Evolutionary conservation across 441 rosid genomes (phyloP).

Genomic region (Capsella rubella): DNA sequence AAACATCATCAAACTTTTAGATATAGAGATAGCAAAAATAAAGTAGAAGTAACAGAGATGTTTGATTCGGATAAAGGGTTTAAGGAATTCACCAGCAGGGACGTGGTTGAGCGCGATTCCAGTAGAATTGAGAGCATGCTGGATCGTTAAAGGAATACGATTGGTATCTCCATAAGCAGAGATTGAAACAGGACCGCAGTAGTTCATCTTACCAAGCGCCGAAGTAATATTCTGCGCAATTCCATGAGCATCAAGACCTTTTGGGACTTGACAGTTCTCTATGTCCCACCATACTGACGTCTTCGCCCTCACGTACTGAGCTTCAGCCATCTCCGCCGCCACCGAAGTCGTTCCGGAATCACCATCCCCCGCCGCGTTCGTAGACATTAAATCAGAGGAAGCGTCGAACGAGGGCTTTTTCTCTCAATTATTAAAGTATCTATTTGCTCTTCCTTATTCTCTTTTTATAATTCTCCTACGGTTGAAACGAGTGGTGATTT

Average conservation of each 20-base stretch:
- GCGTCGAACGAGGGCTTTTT: neutral
- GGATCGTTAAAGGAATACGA: constrained; percentile 63
- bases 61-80: no score
- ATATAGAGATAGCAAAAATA: neutral
- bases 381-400: constrained; percentile 11
- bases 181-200: constrained; percentile 82
- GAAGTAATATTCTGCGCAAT: constrained; percentile 88
- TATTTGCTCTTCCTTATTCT: neutral
- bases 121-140: constrained; percentile 85
- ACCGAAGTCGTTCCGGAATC: neutral
- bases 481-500: neutral
- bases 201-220: constrained; percentile 73
- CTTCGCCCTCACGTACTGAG: constrained; percentile 71
- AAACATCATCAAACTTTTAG: neutral
- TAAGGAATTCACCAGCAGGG: constrained; percentile 67
- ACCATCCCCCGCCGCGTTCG: constrained; percentile 25
- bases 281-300: constrained; percentile 98
- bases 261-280: constrained; percentile 91
- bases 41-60: neutral
- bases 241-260: constrained; percentile 64
- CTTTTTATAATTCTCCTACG: neutral
- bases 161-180: constrained; percentile 90
- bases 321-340: constrained; percentile 55
- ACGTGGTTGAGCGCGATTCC: constrained; percentile 94
- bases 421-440: neutral